Evolutionary conservation across 176 grass and related monocot species (phyloP).

Genomic region (Musa beccarii): DNA sequence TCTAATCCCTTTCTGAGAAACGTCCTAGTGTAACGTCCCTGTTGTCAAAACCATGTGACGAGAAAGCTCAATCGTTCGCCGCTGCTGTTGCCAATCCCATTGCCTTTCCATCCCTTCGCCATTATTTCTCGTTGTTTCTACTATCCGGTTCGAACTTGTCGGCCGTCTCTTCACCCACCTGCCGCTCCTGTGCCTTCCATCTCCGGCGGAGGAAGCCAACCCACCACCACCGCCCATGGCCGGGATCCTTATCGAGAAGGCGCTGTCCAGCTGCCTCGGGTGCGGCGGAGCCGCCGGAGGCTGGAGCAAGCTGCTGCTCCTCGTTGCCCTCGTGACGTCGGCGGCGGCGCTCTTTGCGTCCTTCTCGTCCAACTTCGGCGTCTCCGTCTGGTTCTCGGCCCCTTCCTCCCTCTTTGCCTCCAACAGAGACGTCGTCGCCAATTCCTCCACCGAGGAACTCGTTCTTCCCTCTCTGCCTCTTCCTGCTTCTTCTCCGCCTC

Average conservation of each 20-base stretch:
- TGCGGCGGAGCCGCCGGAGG: background rate
- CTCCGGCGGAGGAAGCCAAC: background rate
- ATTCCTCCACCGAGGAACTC: no score
- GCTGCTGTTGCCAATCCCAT: background rate
- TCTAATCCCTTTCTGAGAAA: no score
- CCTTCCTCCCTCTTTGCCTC: background rate
- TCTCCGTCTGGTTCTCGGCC: background rate
- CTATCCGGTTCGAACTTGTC: no score
- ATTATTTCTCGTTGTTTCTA: background rate
- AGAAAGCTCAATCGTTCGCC: background rate
- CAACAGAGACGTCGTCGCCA: background rate
- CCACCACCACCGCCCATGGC: background rate
- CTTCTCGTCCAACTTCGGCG: background rate
- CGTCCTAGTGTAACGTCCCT: no score
- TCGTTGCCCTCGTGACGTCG: background rate
- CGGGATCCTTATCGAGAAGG: background rate
- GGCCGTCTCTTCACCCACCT: no score
- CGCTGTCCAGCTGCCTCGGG: background rate
- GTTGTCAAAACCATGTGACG: no score
- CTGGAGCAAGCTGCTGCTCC: background rate
- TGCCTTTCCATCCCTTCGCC: background rate
- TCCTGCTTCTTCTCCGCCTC: no score
- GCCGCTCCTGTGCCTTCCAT: background rate
- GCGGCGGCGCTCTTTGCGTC: background rate
- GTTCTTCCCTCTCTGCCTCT: no score